Base-by-base conservation (phyloP, 768 basidiomycete genomes). In the Amanita pallidorosea region DNA sequence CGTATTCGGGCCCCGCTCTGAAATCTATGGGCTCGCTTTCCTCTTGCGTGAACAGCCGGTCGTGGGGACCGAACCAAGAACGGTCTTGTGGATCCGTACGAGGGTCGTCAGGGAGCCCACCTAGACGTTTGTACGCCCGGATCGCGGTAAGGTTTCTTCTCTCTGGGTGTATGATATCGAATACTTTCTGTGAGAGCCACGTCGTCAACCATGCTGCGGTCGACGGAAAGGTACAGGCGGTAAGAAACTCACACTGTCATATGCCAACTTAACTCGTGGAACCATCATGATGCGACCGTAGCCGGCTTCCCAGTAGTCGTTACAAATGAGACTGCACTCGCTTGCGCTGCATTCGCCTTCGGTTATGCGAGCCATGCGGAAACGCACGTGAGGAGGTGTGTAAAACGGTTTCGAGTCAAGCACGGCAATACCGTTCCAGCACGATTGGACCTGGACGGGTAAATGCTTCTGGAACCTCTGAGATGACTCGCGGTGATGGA, bases 241-340 rank as follows among this genome's bases (percentile, higher is more conserved):
- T n/a, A 15, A 23, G 1, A 1, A 23, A 48, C 15, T 45, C 55
- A 88, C 90, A 60, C 77, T 74, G 67, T 98, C 95, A 61, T 99
- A 98, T 1, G 96, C 96, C 44, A 98, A 70, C 63, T 97, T 96
- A 34, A 98, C 95, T 36, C 95, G 73, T 1, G 95, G 93, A 0
- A 97, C 92, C 94, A 97, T 99, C 70, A 99, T 76, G 57, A 99
- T 95, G 50, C 96, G 73, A 3, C 96, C 96, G 62, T 93, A 98
- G 1, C 96, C 95, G 0, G 89, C 82, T 55, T 85, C 80, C 92
- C 93, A 97, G 64, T 97, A 98, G 67, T 98, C 95, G 66, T 98
- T 99, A 71, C 94, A 96, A 57, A 99, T 94, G 52, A 99, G 72
- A 67, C 83, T 86, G 70, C 96, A 99, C 68, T 99, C 96, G 54